Percentiles rank a stretch among this genome's conserved stretches.
These are phyloP conservation scores for Tremella yokohamensis DNA, from an alignment of 768 basidiomycete species.

Conservation along the genomic window DNA sequence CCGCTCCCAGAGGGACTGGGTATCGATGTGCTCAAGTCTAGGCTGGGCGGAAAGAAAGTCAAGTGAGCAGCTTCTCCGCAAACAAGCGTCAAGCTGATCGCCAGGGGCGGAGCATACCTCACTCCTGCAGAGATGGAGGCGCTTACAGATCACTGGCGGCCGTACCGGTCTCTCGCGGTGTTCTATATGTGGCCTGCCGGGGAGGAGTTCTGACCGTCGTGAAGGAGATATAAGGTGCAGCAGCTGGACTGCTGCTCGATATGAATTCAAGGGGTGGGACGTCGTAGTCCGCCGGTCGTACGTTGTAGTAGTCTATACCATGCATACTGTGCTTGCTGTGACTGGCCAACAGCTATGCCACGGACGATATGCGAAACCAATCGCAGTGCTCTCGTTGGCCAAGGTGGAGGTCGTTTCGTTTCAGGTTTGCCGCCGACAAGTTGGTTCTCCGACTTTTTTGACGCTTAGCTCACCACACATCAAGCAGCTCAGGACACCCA, in stretches of 20 bases:
- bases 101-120: constrained; percentile 55
- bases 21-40: constrained; percentile 35
- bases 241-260: neutral
- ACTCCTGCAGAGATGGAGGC: constrained; percentile 78
- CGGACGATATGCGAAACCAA: too few relatives aligned
- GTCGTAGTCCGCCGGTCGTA: neutral
- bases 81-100: neutral
- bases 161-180: constrained; percentile 76
- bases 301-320: too few relatives aligned
- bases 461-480: too few relatives aligned
- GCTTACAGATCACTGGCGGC: constrained; percentile 71
- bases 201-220: constrained; percentile 46
- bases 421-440: too few relatives aligned
- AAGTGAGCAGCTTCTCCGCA: constrained; percentile 31
- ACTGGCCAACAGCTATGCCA: too few relatives aligned
- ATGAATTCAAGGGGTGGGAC: neutral
- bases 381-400: too few relatives aligned
- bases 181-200: constrained; percentile 86
- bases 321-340: too few relatives aligned
- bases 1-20: constrained; percentile 37
- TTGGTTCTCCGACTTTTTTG: too few relatives aligned
- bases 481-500: too few relatives aligned
- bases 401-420: too few relatives aligned
- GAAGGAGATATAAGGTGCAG: neutral
- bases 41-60: constrained; percentile 46